These are phyloP conservation scores for Acaromyces ingoldii DNA, from an alignment of 1,284 basidiomycete species.

Conservation along the genomic window DNA sequence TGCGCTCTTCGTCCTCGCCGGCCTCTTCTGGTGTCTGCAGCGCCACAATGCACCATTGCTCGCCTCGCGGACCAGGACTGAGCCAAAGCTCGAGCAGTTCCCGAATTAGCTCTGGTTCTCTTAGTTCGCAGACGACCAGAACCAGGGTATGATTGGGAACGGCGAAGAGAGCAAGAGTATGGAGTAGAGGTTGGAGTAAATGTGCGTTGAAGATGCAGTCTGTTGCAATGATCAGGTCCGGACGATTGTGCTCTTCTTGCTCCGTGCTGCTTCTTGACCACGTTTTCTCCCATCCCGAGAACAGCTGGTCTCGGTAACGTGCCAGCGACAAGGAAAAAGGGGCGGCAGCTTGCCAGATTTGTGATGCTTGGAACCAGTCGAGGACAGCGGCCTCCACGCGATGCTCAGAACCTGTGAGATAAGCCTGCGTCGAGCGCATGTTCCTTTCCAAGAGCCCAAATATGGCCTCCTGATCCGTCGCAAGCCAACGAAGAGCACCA, in stretches of 20 bases:
- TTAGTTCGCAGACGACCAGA: conserved; percentile 34
- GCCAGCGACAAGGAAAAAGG: not conserved
- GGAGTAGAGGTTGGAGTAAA: conserved; percentile 34
- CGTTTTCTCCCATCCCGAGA: too few relatives aligned
- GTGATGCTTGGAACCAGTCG: conserved; percentile 22
- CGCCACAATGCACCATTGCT: not conserved
- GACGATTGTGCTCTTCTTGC: not conserved
- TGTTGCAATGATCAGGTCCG: conserved; percentile 9
- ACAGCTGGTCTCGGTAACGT: not conserved
- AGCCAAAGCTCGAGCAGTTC: conserved; percentile 33
- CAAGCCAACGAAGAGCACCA: conserved; percentile 31
- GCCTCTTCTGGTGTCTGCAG: conserved; percentile 1
- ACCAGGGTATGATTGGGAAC: conserved; percentile 21
- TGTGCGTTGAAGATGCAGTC: conserved; percentile 30
- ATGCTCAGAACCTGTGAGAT: not conserved
- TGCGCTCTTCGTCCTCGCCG: too few relatives aligned
- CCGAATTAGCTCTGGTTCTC: conserved; percentile 25
- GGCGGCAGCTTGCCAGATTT: not conserved
- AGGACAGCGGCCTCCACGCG: not conserved
- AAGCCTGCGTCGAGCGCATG: not conserved
- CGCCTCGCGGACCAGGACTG: not conserved
- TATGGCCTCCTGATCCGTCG: conserved; percentile 36
- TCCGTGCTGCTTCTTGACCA: not conserved
- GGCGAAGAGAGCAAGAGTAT: conserved; percentile 30
- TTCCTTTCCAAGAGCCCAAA: not conserved